Conservation (phyloP, 2,329 filamentous ascomycete genomes). For the Fusarium sulawesiense region DNA sequence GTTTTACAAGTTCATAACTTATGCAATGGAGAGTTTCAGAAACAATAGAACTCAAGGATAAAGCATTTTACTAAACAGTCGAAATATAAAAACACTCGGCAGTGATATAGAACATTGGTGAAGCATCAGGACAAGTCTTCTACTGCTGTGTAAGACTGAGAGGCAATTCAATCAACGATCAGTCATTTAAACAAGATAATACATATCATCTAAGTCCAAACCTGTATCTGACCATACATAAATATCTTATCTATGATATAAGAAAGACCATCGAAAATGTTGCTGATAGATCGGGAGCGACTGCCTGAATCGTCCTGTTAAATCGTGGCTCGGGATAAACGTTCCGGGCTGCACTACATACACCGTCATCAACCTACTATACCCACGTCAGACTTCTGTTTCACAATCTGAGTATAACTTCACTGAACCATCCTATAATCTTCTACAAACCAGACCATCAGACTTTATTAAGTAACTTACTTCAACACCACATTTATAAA, state of each 20-base stretch:
- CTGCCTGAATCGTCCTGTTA: neutral
- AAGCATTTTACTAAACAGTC: neutral
- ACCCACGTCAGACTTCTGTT: neutral
- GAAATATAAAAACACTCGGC: neutral
- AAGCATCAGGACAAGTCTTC: neutral
- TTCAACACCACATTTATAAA: too few species aligned
- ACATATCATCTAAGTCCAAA: neutral
- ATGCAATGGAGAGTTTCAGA: neutral
- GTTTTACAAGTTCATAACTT: neutral
- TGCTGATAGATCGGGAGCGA: neutral
- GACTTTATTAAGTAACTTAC: neutral
- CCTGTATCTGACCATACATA: neutral
- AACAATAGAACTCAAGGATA: neutral
- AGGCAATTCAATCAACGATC: neutral
- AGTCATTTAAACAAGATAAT: neutral
- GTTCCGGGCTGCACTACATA: slow-evolving; percentile 1
- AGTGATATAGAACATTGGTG: neutral
- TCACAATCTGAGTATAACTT: neutral
- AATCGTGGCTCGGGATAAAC: slow-evolving; percentile 14
- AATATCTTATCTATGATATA: neutral
- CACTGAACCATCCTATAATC: accelerated
- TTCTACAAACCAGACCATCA: neutral
- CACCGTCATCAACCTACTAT: slow-evolving; percentile 7
- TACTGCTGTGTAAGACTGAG: neutral
- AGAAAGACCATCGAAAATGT: neutral